Evolutionary conservation across 2,329 filamentous ascomycete species (phyloP).

Genomic region (Apiospora rasikravindrae): DNA sequence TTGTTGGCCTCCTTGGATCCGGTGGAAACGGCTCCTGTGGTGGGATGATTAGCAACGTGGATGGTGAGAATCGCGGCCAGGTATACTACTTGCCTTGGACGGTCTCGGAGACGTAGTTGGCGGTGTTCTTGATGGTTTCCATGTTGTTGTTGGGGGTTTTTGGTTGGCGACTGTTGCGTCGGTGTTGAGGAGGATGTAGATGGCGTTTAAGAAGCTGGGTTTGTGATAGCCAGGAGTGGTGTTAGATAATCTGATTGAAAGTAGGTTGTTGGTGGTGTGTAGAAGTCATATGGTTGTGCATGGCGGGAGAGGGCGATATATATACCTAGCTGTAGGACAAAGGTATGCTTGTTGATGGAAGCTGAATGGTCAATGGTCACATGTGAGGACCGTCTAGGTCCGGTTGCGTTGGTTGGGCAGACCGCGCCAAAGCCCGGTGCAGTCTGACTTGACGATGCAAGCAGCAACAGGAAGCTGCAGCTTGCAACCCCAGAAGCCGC

Average conservation of each 20-base stretch:
- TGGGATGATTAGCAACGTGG: background rate
- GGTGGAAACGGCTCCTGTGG: conserved; percentile 48
- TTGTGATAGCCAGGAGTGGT: background rate
- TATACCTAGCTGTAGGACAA: background rate
- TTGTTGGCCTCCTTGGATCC: conserved; percentile 74
- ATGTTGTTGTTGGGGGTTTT: conserved; percentile 42
- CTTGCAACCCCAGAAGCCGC: background rate
- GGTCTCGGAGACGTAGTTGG: conserved; percentile 72
- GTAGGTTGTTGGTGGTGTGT: no score
- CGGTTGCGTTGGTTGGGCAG: background rate
- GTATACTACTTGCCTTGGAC: conserved; percentile 51
- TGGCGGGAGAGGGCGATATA: background rate
- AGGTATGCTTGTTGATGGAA: background rate
- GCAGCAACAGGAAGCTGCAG: background rate
- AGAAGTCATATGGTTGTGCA: background rate
- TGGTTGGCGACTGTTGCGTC: background rate
- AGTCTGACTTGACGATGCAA: background rate
- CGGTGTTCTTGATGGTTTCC: conserved; percentile 64
- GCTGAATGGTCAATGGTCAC: conserved; percentile 10
- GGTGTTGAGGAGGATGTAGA: background rate
- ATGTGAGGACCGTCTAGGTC: background rate
- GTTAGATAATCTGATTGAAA: no score
- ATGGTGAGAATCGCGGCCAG: no score
- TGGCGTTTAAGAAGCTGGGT: background rate
- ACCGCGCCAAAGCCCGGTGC: background rate